Evolutionary conservation across 805 yeast species (phyloP), one percentile per base, ranked within the genome.

Genomic region (Saturnispora diversa): DNA sequence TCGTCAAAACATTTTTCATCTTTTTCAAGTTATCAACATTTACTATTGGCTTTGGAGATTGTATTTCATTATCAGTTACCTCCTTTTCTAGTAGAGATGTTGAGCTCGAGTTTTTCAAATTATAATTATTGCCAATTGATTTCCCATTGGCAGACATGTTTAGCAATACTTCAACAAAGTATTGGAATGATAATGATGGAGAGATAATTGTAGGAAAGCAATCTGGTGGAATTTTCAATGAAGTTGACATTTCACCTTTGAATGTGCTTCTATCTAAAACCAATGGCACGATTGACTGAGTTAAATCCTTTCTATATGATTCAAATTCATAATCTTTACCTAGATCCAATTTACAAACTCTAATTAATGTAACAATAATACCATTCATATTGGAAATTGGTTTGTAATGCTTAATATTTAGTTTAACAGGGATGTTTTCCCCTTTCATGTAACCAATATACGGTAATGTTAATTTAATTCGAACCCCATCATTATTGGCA

Each of bases 21-120:
- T 86, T 65, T 57, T 84, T 85, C 53, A 81, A 66, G 51, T 72
- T 73, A 60, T 86, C 95, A 4, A 90, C 90, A 56, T 87, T 86
- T 41, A 84, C 72, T 59, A 80, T 77, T 13, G 61, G 52, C 19
- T 47, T 42, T 9, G 42, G 33, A 10, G 44, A 42, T 16, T 50
- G 50, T 3, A 54, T 44, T 23, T 52, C 58, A 35, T 53, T 56
- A 31, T 55, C 57, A 19, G 17, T 12, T 5, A 39, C 12, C n/a
- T 33, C 37, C 12, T 22, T 27, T 6, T 33, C 27, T 5, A 7
- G 16, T 16, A 39, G 11, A 3, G 42, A 27, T 2, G 26, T 5
- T 5, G 24, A 13, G 6, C 34, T 33, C 6, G 31, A 7, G 17
- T 28, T 39, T n/a, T n/a, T 23, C 21, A 39, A 13, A 23, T 27